Conservation (phyloP, 83 land plant species). For the Picea abies region DNA sequence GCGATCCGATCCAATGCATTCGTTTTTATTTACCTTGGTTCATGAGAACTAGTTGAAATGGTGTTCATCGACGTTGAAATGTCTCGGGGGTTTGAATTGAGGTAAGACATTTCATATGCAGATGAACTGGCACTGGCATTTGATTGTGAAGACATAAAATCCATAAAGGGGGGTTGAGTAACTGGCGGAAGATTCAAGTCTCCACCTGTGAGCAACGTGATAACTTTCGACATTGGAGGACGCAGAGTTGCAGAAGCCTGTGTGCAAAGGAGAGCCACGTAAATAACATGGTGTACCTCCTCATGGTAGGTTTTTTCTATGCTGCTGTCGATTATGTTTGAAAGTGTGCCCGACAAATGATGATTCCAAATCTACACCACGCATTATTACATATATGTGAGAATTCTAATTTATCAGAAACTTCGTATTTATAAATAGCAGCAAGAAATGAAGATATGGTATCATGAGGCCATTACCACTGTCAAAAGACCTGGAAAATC, state of each 20-base stretch:
- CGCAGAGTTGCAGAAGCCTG: conserved; percentile 5
- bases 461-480: too few species aligned
- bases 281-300: not conserved
- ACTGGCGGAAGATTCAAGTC: not conserved
- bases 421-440: too few species aligned
- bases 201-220: not conserved
- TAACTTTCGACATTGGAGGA: not conserved
- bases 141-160: not conserved
- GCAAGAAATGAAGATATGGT: too few species aligned
- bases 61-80: too few species aligned
- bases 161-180: not conserved
- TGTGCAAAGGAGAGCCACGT: not conserved
- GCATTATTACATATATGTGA: too few species aligned
- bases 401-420: too few species aligned
- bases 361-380: not conserved
- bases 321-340: not conserved
- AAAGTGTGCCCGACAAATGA: not conserved
- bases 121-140: too few species aligned
- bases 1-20: too few species aligned
- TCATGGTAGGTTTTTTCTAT: not conserved
- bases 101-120: too few species aligned
- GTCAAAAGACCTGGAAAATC: not conserved
- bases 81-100: too few species aligned
- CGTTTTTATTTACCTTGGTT: too few species aligned
- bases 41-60: too few species aligned